phyloP scores from a whole-genome alignment of 441 rosid genomes.

The Codiaeum variegatum region DNA sequence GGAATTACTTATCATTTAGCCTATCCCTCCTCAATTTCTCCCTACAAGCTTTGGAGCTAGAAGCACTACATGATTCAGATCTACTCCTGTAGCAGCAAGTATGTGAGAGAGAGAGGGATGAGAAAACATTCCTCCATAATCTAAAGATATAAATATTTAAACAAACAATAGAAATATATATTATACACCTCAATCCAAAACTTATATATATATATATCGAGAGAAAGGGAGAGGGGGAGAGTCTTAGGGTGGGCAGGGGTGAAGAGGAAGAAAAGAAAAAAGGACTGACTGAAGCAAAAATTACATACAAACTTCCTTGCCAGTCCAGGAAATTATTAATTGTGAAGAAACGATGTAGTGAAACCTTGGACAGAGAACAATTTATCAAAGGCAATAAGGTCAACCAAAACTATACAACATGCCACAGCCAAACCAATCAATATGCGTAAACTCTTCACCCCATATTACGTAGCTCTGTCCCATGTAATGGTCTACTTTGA shows the following conservation, averaged over 20 bases:
- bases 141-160: neutral
- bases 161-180: neutral
- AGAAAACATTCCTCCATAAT: neutral
- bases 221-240: neutral
- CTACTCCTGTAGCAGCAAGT: constrained; percentile 52
- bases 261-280: no score
- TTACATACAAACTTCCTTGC: neutral
- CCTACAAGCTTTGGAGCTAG: constrained; percentile 96
- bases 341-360: neutral
- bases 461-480: neutral
- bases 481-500: neutral
- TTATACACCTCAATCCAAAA: neutral
- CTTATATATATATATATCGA: no score
- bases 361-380: neutral
- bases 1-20: constrained; percentile 79
- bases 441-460: neutral
- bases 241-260: neutral
- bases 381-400: neutral
- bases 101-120: neutral
- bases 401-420: neutral
- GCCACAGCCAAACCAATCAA: neutral
- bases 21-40: constrained; percentile 95
- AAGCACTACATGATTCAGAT: constrained; percentile 58
- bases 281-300: no score
- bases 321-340: neutral